phyloP scores from a whole-genome alignment of 208 protist genomes.

The Herpetomonas tarakana region DNA sequence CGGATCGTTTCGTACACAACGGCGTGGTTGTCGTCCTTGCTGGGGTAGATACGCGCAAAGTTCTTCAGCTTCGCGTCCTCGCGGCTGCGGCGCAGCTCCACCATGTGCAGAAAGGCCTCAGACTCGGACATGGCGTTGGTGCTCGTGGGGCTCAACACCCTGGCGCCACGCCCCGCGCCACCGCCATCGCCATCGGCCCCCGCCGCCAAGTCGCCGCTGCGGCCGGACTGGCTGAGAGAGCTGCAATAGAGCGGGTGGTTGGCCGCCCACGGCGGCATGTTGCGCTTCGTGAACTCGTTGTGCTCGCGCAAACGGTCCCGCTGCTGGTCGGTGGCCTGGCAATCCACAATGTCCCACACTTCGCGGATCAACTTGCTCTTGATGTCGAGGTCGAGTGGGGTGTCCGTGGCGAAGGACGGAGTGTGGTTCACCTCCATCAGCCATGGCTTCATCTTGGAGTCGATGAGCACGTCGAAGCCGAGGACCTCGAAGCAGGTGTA shows the following conservation, averaged over 20 bases:
- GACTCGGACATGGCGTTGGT: slow-evolving; percentile 6
- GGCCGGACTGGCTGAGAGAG: slow-evolving; percentile 15
- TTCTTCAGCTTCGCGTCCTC: slow-evolving; percentile 82
- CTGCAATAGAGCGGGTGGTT: slow-evolving; percentile 38
- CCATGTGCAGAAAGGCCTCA: background rate
- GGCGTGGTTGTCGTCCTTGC: slow-evolving; percentile 48
- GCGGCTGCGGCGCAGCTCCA: slow-evolving; percentile 26
- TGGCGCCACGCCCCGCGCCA: background rate
- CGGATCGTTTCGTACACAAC: slow-evolving; percentile 68
- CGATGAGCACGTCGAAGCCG: slow-evolving; percentile 96
- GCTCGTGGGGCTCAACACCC: slow-evolving; percentile 5
- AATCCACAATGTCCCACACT: slow-evolving; percentile 87
- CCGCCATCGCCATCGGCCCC: slow-evolving; percentile 4
- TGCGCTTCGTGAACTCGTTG: slow-evolving; percentile 72
- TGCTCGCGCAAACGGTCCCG: slow-evolving; percentile 61
- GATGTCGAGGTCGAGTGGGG: slow-evolving; percentile 90
- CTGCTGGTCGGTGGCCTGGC: slow-evolving; percentile 64
- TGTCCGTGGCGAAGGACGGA: slow-evolving; percentile 93
- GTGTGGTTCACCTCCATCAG: slow-evolving; percentile 98
- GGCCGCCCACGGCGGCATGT: slow-evolving; percentile 59
- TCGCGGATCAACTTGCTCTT: slow-evolving; percentile 89
- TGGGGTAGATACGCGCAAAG: slow-evolving; percentile 84
- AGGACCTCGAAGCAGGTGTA: slow-evolving; percentile 96
- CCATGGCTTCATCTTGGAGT: slow-evolving; percentile 91
- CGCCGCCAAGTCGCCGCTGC: background rate